Evolutionary conservation across 352 stramenopile genomes (phyloP).

Genomic region (Globisporangium paroecandrum): DNA sequence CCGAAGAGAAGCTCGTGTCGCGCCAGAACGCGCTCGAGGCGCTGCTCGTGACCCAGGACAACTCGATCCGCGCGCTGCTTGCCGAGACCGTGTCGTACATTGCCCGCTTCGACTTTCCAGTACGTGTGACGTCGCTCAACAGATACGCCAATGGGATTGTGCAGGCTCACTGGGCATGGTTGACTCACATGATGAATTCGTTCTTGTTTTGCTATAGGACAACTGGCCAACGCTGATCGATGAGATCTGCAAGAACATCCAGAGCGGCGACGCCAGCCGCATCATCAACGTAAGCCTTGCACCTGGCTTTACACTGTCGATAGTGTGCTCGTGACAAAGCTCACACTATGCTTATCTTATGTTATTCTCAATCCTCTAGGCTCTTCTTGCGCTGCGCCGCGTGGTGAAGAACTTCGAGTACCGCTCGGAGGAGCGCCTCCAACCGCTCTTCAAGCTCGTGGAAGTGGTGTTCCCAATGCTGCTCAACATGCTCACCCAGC

Average conservation of each 20-base stretch:
- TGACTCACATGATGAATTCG: background rate
- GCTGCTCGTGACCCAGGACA: conserved; percentile 87
- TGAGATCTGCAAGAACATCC: conserved; percentile 88
- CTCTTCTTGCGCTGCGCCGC: conserved; percentile 93
- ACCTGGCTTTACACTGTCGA: background rate
- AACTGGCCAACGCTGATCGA: conserved; percentile 91
- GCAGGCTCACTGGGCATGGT: background rate
- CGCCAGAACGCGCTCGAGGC: conserved; percentile 76
- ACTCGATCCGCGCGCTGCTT: conserved; percentile 88
- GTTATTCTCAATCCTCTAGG: conserved; percentile 48
- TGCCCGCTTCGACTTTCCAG: conserved; percentile 94
- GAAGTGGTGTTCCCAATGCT: conserved; percentile 92
- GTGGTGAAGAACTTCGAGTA: conserved; percentile 99
- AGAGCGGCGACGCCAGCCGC: conserved; percentile 79
- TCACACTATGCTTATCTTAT: background rate
- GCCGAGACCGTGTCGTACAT: conserved; percentile 94
- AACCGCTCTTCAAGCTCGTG: conserved; percentile 92
- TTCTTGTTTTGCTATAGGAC: conserved; percentile 22
- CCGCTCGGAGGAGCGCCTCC: conserved; percentile 87
- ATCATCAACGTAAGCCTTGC: conserved; percentile 63
- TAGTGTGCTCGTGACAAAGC: no score
- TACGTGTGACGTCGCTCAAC: conserved; percentile 18
- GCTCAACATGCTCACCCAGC: conserved; percentile 86
- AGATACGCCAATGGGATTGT: background rate
- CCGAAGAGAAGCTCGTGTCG: conserved; percentile 60